Base-by-base conservation (phyloP, 768 basidiomycete species). In the Vishniacozyma victoriae region DNA sequence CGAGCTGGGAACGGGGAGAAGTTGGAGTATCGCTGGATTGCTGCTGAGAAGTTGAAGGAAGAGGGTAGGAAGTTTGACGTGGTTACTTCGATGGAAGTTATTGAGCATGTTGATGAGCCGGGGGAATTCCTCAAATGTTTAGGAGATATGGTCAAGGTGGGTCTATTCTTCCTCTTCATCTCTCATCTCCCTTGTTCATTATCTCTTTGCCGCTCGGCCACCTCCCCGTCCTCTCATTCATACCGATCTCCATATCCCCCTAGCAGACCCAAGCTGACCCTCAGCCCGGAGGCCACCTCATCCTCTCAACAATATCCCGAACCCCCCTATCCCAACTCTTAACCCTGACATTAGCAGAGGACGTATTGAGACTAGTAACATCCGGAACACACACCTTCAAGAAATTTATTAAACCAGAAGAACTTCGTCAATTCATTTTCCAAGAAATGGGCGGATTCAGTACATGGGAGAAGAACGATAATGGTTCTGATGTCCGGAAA, bases 61-160 rank as follows among this genome's bases (percentile, higher is more conserved):
- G 64, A 77, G 11, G 81, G 82, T 4, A 69, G 78, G 13, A 80
- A 80, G 43, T 97, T 84, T 66, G 93, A 97, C 68, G 79, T 91
- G 16, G 91, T 99, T 13, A 95, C 90, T 67, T 86, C 91, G 9
- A 88, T 97, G 88, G 95, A 99, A 71, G 93, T 99, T 6, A 68
- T 99, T 24, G 95, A 99, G 74, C 95, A 99, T 64, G 95, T 99
- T 42, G 87, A 95, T 67, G 84, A 93, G 62, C 92, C 95, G 1
- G 76, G 80, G 5, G 77, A 78, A 5, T 99, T 99, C 71, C 77
- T 99, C 41, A 76, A 79, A 23, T 81, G 84, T 31, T 85, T 90
- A 57, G 86, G 86, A 0, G 78, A 84, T 49, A 78, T 97, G 24
- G 80, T 93, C 57, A 97, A 95, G 76, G 92, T 90, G 54, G 35